These are phyloP conservation scores for Spirogloea muscicola DNA, from an alignment of 139 green algal species.

Conservation along the genomic window DNA sequence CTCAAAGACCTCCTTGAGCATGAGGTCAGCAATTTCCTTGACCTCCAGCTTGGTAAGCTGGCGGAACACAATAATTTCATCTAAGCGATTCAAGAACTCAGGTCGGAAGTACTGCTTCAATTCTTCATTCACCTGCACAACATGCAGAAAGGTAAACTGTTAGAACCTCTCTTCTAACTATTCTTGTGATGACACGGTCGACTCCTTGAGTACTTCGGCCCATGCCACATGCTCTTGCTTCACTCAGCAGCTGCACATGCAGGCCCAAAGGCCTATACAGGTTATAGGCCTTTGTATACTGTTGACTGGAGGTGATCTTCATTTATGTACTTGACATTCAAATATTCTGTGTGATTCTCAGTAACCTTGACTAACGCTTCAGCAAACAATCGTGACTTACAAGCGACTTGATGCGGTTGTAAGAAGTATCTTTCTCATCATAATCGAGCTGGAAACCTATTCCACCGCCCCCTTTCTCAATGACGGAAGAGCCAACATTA, in stretches of 20 bases:
- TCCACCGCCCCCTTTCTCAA: conserved; percentile 80
- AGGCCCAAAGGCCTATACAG: no score
- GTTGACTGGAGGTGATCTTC: no score
- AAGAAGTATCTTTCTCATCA: conserved; percentile 66
- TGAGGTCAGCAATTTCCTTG: conserved; percentile 98
- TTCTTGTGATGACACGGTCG: conserved; percentile 45
- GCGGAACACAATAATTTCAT: conserved; percentile 99
- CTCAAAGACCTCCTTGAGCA: conserved; percentile 94
- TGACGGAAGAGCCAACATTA: conserved; percentile 94
- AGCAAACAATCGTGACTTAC: no score
- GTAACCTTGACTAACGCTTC: no score
- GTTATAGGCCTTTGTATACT: no score
- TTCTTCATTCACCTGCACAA: conserved; percentile 94
- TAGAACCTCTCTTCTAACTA: conserved; percentile 1
- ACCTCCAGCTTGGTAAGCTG: conserved; percentile 99
- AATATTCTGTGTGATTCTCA: no score
- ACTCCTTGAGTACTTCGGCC: no score
- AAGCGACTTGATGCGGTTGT: conserved; percentile 96
- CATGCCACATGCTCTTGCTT: no score
- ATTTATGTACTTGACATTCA: no score
- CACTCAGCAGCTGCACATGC: no score
- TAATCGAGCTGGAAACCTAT: conserved; percentile 74
- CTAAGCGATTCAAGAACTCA: conserved; percentile 98
- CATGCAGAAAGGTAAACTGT: not conserved
- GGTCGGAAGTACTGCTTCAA: conserved; percentile 98